A percentile compares a stretch with the other conserved stretches of the same genome.
Evolutionary conservation across 768 basidiomycete species (phyloP).

Genomic region (Hygrophorus russula): DNA sequence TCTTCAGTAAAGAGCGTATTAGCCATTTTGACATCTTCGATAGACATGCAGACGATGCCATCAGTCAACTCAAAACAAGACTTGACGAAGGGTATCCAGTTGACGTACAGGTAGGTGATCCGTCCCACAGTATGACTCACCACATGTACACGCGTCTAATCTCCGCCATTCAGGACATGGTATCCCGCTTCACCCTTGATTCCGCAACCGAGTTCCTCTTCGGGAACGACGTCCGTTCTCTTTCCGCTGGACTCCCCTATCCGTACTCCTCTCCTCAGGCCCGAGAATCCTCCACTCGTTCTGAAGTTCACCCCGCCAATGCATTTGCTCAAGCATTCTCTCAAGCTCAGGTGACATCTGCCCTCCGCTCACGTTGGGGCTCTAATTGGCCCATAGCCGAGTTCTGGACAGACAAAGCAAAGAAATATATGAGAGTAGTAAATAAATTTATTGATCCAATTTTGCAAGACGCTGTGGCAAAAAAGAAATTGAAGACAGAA

Average conservation of each 20-base stretch:
- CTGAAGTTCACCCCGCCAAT: constrained; percentile 24
- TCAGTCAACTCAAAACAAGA: constrained; percentile 31
- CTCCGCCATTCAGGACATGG: constrained; percentile 22
- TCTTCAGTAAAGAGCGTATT: constrained; percentile 52
- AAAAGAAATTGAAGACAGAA: constrained; percentile 24
- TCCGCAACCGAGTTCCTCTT: constrained; percentile 55
- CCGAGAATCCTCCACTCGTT: constrained; percentile 11
- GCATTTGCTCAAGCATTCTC: constrained; percentile 39
- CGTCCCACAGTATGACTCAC: neutral
- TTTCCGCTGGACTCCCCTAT: constrained; percentile 39
- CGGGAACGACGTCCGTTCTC: constrained; percentile 37
- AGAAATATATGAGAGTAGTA: constrained; percentile 30
- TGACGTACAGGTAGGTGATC: constrained; percentile 41
- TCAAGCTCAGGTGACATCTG: constrained; percentile 26
- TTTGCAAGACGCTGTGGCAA: constrained; percentile 30
- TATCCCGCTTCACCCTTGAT: constrained; percentile 47
- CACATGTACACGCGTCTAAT: constrained; percentile 1
- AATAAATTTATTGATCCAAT: constrained; percentile 41
- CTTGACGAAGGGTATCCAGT: constrained; percentile 36
- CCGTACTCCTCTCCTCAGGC: constrained; percentile 24
- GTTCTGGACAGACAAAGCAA: constrained; percentile 36
- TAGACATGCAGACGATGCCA: constrained; percentile 35
- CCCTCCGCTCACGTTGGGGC: constrained; percentile 27
- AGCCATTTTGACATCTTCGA: constrained; percentile 55
- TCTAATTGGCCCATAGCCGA: constrained; percentile 42